Percentiles rank a stretch among this genome's conserved stretches.
Conservation (phyloP, 2,329 filamentous ascomycete species). For the Teratosphaeria epicoccoides region DNA sequence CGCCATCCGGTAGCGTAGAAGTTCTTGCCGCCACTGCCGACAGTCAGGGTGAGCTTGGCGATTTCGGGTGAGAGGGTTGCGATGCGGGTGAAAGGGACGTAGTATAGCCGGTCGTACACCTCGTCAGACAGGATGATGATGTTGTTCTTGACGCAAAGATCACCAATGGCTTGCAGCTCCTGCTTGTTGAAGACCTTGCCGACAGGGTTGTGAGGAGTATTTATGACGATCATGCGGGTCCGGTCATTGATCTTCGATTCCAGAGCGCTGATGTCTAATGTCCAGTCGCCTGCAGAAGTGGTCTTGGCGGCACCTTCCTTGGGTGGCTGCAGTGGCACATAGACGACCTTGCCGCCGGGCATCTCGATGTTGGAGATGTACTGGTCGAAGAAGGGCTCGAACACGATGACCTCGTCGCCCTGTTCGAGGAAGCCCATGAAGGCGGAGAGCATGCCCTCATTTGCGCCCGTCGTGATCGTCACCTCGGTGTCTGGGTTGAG, state of each 20-base stretch:
- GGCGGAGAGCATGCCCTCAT: slow-evolving; percentile 88
- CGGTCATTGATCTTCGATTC: slow-evolving; percentile 69
- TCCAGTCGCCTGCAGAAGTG: slow-evolving; percentile 80
- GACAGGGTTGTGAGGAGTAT: slow-evolving; percentile 86
- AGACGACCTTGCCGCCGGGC: slow-evolving; percentile 88
- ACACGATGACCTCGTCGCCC: slow-evolving; percentile 93
- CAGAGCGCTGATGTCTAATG: slow-evolving; percentile 71
- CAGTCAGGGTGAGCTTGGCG: slow-evolving; percentile 77
- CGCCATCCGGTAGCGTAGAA: slow-evolving; percentile 98
- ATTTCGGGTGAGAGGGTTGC: slow-evolving; percentile 85
- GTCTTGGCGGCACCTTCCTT: slow-evolving; percentile 66
- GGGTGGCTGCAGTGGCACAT: slow-evolving; percentile 89
- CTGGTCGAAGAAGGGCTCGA: slow-evolving; percentile 99
- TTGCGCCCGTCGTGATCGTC: slow-evolving; percentile 84
- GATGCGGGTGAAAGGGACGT: slow-evolving; percentile 87
- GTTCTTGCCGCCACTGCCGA: slow-evolving; percentile 93
- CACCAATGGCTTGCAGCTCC: slow-evolving; percentile 75
- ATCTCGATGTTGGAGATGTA: slow-evolving; percentile 99
- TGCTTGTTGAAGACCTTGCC: slow-evolving; percentile 85
- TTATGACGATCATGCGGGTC: slow-evolving; percentile 94
- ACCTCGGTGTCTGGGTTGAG: slow-evolving; percentile 87
- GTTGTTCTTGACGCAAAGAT: slow-evolving; percentile 72
- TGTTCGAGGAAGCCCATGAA: slow-evolving; percentile 97
- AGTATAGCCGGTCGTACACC: slow-evolving; percentile 88
- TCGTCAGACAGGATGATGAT: slow-evolving; percentile 43